Evolutionary conservation across 108 stramenopile species (phyloP), one percentile per base, ranked within the genome.

Genomic region (Aurantiochytrium sp.): DNA sequence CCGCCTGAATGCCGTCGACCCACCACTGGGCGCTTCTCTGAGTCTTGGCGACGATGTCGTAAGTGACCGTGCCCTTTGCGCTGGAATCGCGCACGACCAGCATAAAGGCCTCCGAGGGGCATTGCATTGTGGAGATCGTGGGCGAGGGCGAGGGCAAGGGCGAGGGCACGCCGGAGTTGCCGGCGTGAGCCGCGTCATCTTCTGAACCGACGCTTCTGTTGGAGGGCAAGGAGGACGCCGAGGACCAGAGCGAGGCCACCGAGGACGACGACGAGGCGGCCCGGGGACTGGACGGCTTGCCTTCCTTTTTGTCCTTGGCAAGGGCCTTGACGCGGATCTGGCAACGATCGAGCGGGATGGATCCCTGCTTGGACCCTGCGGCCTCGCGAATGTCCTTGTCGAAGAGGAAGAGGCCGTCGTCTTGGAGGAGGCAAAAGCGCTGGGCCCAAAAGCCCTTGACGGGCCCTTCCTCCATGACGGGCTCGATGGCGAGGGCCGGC

Each of bases 71-170:
- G 34, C 34, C 34, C 4, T 65, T 65, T 65, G 59, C 59, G 34
- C 34, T 65, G 10, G 59, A 19, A 65, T 65, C 59, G 34, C 59
- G 59, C 59, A 65, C 59, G 22, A 65, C 34, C 15, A 65, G 59
- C 59, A 65, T 30, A 65, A 65, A 65, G 59, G 59, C 59, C 59
- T 65, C 59, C 8, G 59, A 65, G 19, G 59, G 59, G 59, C 59
- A 65, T 27, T 34, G 59, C 27, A 65, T 65, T 8, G 59, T 65
- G 2, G 59, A 34, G n/a, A n/a, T n/a, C n/a, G n/a, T n/a, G n/a
- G n/a, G n/a, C n/a, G n/a, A n/a, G n/a, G n/a, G n/a, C n/a, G n/a
- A n/a, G n/a, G n/a, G n/a, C n/a, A n/a, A n/a, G n/a, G n/a, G n/a
- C n/a, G n/a, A n/a, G n/a, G n/a, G n/a, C n/a, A n/a, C n/a, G n/a